These are phyloP conservation scores for Alternaria ventricosa DNA, from an alignment of 2,329 filamentous ascomycete species.

Conservation along the genomic window DNA sequence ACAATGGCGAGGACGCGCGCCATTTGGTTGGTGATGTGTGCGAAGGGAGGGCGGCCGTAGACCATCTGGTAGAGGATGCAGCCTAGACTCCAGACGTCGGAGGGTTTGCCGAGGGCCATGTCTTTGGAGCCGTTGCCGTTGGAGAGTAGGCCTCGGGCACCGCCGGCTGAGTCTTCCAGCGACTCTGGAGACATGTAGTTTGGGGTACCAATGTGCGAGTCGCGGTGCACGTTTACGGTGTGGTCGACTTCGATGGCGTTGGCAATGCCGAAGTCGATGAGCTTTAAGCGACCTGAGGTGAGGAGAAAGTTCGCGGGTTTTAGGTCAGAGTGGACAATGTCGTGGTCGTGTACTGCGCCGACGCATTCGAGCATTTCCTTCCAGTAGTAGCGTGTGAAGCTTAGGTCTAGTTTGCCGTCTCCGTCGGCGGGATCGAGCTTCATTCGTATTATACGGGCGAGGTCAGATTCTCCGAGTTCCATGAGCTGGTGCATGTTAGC, in stretches of 20 bases:
- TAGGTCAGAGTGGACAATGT: slow-evolving; percentile 95
- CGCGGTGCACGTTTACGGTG: slow-evolving; percentile 96
- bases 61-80: slow-evolving; percentile 99
- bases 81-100: slow-evolving; percentile 93
- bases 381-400: slow-evolving; percentile 97
- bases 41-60: slow-evolving; percentile 95
- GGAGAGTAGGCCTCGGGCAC: slow-evolving; percentile 50
- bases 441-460: slow-evolving; percentile 82
- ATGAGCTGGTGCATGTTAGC: slow-evolving; percentile 69
- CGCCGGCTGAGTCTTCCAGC: slow-evolving; percentile 82
- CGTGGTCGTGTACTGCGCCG: slow-evolving; percentile 82
- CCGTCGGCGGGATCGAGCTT: slow-evolving; percentile 62
- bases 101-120: slow-evolving; percentile 95
- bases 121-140: slow-evolving; percentile 64
- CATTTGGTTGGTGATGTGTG: slow-evolving; percentile 86
- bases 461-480: slow-evolving; percentile 95
- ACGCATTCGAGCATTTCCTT: slow-evolving; percentile 99
- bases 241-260: slow-evolving; percentile 95
- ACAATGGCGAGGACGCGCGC: slow-evolving; percentile 86
- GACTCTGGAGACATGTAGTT: slow-evolving; percentile 99
- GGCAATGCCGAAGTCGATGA: slow-evolving; percentile 98
- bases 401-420: slow-evolving; percentile 72
- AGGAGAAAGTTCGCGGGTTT: slow-evolving; percentile 98
- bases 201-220: slow-evolving; percentile 92
- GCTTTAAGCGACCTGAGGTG: slow-evolving; percentile 85